phyloP scores from a whole-genome alignment of 192 early-diverging fungal genomes.

The Coemansia guatemalensis region DNA sequence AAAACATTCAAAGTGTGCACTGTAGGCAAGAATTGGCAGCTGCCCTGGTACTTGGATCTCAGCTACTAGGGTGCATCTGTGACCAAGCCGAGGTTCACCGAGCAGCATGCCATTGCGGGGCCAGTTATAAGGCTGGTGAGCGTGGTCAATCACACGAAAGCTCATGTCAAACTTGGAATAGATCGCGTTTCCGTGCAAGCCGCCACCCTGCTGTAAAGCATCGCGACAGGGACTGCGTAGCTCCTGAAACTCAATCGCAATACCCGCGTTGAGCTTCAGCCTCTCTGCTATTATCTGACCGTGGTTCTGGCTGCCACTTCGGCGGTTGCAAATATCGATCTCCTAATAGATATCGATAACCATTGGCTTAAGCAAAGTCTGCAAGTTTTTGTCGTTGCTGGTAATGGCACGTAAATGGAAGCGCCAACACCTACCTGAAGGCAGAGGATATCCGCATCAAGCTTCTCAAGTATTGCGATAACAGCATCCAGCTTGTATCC shows the following conservation, averaged over 20 bases:
- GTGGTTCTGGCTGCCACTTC: constrained; percentile 65
- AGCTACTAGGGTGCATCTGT: constrained; percentile 61
- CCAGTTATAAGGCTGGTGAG: constrained; percentile 72
- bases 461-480: constrained; percentile 50
- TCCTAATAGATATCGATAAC: constrained; percentile 31
- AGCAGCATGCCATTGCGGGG: constrained; percentile 58
- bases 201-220: constrained; percentile 68
- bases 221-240: constrained; percentile 59
- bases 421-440: constrained; percentile 52
- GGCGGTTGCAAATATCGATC: constrained; percentile 71
- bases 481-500: constrained; percentile 69
- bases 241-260: constrained; percentile 75
- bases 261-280: constrained; percentile 63
- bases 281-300: constrained; percentile 60
- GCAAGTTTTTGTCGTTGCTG: no score
- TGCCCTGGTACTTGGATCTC: constrained; percentile 53
- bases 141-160: constrained; percentile 63
- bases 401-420: no score
- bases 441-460: constrained; percentile 71
- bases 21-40: constrained; percentile 65
- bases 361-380: no score
- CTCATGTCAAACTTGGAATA: constrained; percentile 63
- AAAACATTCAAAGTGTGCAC: constrained; percentile 74
- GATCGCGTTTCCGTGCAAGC: constrained; percentile 78
- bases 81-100: constrained; percentile 67